A percentile compares a stretch with the other conserved stretches of the same genome.
Evolutionary conservation across 768 basidiomycete species (phyloP).

Genomic region (Leccinum subgranulosum): DNA sequence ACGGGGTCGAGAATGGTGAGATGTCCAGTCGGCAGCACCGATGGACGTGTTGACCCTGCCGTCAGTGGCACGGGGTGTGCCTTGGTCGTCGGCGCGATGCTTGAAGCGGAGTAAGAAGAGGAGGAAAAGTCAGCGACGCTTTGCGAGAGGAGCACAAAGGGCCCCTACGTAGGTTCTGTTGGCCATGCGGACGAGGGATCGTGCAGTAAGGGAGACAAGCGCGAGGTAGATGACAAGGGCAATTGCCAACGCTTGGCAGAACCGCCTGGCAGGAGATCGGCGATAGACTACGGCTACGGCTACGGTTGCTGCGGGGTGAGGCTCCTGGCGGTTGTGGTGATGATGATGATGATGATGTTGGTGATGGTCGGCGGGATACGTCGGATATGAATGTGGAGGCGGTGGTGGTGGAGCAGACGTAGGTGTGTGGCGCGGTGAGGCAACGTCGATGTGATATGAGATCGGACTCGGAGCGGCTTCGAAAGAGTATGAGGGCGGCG

Average conservation of each 20-base stretch:
- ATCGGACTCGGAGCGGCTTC: neutral
- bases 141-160: neutral
- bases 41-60: neutral
- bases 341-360: neutral
- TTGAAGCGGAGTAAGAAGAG: neutral
- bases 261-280: neutral
- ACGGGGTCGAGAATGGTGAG: conserved; percentile 4
- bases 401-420: neutral
- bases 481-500: neutral
- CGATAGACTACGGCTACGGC: neutral
- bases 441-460: neutral
- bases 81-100: neutral
- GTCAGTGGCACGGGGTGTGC: neutral
- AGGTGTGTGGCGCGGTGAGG: neutral
- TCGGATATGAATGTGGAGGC: neutral
- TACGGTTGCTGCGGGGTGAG: neutral
- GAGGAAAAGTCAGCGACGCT: neutral
- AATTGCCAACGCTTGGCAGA: neutral
- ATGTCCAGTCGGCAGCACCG: conserved; percentile 12
- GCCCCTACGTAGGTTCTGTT: neutral
- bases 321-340: neutral
- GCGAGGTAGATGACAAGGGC: neutral
- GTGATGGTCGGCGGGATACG: neutral
- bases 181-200: neutral
- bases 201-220: neutral